Percentiles rank a stretch among this genome's conserved stretches.
Conservation (phyloP, 305 asterid species). For the Solanum hybrid region DNA sequence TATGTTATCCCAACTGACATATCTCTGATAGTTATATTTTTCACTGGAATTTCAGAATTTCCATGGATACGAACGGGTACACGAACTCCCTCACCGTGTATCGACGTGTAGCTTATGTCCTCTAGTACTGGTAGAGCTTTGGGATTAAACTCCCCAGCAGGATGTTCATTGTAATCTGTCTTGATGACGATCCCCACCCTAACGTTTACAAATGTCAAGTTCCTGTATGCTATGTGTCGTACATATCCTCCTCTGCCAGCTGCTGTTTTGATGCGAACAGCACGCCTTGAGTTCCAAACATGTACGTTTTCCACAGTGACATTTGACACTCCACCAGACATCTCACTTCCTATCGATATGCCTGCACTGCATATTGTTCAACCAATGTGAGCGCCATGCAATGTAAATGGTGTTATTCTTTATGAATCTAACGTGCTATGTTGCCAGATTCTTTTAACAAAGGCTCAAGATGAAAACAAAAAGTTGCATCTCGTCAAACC, state of each 20-base stretch:
- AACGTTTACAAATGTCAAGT: conserved; percentile 49
- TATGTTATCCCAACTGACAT: conserved; percentile 56
- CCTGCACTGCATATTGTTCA: conserved; percentile 42
- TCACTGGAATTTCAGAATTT: conserved; percentile 45
- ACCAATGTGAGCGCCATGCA: neutral
- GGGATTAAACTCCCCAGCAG: conserved; percentile 44
- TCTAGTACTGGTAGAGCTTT: conserved; percentile 43
- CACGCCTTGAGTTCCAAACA: conserved; percentile 68
- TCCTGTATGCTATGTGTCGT: conserved; percentile 31
- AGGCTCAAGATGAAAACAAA: neutral
- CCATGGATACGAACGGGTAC: conserved; percentile 76
- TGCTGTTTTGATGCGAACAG: conserved; percentile 68
- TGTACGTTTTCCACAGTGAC: conserved; percentile 44
- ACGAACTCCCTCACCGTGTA: conserved; percentile 68
- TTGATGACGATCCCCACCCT: conserved; percentile 69
- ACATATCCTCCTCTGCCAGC: conserved; percentile 75
- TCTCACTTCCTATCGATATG: conserved; percentile 69
- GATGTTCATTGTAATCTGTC: conserved; percentile 78
- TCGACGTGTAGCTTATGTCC: conserved; percentile 40
- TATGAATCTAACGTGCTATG: neutral
- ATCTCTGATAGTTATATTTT: conserved; percentile 41
- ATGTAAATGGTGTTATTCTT: neutral
- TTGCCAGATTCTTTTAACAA: neutral
- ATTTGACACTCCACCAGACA: conserved; percentile 72
- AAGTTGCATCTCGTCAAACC: neutral